These are phyloP conservation scores for Scheffersomyces quercinus DNA, from an alignment of 1,139 yeast species.

Conservation along the genomic window DNA sequence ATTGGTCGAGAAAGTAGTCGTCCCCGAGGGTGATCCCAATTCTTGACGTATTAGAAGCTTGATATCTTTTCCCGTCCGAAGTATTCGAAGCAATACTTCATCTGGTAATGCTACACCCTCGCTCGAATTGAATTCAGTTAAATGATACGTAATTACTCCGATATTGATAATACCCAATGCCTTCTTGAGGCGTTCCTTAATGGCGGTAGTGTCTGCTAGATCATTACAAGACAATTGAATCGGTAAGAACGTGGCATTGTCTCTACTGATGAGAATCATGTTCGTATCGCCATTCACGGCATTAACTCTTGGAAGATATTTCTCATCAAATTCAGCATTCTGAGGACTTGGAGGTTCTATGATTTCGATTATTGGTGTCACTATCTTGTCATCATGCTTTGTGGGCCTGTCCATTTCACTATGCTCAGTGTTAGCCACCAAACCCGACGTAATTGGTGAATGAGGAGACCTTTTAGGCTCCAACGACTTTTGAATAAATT, in stretches of 20 bases:
- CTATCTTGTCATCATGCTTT: conserved; percentile 1
- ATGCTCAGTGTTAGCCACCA: too few species aligned
- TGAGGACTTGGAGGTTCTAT: background rate
- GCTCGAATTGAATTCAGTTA: conserved; percentile 69
- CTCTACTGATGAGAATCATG: conserved; percentile 57
- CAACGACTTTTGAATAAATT: too few species aligned
- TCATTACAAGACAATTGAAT: conserved; percentile 29
- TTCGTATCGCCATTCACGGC: conserved; percentile 1
- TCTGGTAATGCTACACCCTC: conserved; percentile 66
- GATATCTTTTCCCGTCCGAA: conserved; percentile 25
- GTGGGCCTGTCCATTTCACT: too few species aligned
- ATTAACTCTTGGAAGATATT: conserved; percentile 30
- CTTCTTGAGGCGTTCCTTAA: conserved; percentile 39
- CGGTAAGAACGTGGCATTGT: conserved; percentile 55
- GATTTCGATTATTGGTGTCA: conserved; percentile 1
- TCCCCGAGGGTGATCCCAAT: conserved; percentile 31
- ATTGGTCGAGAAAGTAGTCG: conserved; percentile 39
- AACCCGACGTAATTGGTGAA: too few species aligned
- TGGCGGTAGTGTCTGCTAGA: conserved; percentile 9
- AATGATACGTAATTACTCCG: conserved; percentile 51
- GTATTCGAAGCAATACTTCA: conserved; percentile 34
- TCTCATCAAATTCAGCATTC: conserved; percentile 14
- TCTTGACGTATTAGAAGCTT: conserved; percentile 50
- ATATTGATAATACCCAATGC: conserved; percentile 42
- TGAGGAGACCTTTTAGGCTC: too few species aligned